Evolutionary conservation across 192 early-diverging fungal species (phyloP), one percentile per base, ranked within the genome.

Genomic region (Phycomyces nitens): DNA sequence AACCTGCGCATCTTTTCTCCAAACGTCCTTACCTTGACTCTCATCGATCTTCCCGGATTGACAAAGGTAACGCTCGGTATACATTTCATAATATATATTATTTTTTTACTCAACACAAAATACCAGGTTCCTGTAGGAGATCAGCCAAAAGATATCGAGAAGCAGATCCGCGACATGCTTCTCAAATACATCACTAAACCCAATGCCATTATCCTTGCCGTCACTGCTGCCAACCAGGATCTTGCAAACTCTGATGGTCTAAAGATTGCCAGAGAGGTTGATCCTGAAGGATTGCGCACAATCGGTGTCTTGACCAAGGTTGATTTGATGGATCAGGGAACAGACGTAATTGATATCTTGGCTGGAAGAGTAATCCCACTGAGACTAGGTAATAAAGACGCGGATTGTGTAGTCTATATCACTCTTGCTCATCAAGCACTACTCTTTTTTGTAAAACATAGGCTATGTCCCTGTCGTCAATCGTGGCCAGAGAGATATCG

Each of bases 401-500:
- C n/a, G n/a, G n/a, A n/a, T n/a, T n/a, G n/a, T n/a, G n/a, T n/a
- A n/a, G n/a, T n/a, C n/a, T n/a, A n/a, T n/a, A n/a, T n/a, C n/a
- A n/a, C n/a, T n/a, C n/a, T n/a, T n/a, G n/a, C n/a, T n/a, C n/a
- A n/a, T n/a, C n/a, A n/a, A n/a, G n/a, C n/a, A n/a, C 7, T 34
- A 34, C 7, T 34, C 29, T 5, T 34, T 2, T 34, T 2, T 34
- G 29, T 34, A 34, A 7, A 15, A 27, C 24, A 40, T 54, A 89
- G 96, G 96, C 24, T 99, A 98, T 69, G 98, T 99, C 8, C 96
- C 98, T 14, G 98, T 99, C n/a, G 94, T 99, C 34, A 99, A 99
- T 80, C 89, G 98, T 62, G 96, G 96, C 42, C 98, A 99, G 68
- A 84, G 92, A 65, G 96, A 99, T 80, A 99, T 99, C 66, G 92